Evolutionary conservation across 331 rosid species (phyloP).

Genomic region (Malus hybrid): DNA sequence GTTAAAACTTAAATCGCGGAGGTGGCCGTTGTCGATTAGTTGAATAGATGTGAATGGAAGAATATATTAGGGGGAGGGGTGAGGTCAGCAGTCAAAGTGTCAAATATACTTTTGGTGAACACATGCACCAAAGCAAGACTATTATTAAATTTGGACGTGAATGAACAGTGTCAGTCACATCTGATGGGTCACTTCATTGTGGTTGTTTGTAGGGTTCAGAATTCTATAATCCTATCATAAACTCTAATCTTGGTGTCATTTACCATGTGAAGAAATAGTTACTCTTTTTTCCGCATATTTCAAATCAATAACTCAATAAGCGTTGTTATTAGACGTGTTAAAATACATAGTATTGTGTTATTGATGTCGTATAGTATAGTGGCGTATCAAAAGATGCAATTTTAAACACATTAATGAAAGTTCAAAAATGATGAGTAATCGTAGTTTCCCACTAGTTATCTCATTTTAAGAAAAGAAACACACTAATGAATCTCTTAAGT

Average conservation of each 20-base stretch:
- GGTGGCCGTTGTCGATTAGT: no score
- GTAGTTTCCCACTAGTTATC: accelerated
- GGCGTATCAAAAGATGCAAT: no score
- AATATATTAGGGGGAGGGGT: neutral
- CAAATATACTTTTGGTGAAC: constrained; percentile 31
- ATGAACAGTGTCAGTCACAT: neutral
- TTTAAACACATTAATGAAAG: accelerated
- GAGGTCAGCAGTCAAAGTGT: constrained; percentile 29
- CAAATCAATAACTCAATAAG: no score
- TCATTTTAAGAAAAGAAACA: no score
- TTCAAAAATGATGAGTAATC: accelerated
- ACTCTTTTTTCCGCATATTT: neutral
- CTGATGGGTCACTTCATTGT: neutral
- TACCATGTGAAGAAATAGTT: no score
- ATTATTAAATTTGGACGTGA: neutral
- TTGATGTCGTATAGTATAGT: no score
- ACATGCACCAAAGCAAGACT: constrained; percentile 28
- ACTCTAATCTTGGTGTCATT: neutral
- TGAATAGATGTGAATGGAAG: no score
- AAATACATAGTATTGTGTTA: no score
- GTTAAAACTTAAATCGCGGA: no score
- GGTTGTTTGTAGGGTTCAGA: constrained; percentile 18
- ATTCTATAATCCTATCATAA: constrained; percentile 22
- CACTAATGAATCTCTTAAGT: no score
- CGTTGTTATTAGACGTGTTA: no score